Base-by-base conservation (phyloP, 306 rosid genomes). In the Cicer yamashitae region DNA sequence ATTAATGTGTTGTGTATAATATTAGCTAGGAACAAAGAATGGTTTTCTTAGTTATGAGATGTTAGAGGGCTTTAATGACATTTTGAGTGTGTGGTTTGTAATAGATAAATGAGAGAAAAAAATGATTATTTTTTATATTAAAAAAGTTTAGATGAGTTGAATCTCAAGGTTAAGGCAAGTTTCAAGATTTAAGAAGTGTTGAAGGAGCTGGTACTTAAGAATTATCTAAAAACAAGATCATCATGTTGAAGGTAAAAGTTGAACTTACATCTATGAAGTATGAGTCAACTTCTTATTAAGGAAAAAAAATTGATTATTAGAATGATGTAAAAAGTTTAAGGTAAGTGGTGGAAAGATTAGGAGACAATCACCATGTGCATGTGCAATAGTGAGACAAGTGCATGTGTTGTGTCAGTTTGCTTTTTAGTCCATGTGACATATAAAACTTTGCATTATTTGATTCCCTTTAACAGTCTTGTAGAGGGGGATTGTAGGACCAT, bases 371-470 rank as follows among this genome's bases (percentile, higher is more conserved):
- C 52, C 96, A 87, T 90, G 94, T 88, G 89, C 85, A 79, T 63
- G 86, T 87, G 88, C 76, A 83, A 81, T 73, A 71, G 84, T 87
- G 86, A 84, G 85, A 91, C 91, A 91, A 75, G 76, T 84, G 89
- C 96, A 89, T 89, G 96, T 88, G 91, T 83, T 67, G 84, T 91
- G 96, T 91, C 93, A 93, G 89, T 75, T 84, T 86, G 87, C 91
- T 88, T 89, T 50, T 86, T 69, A 73, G 79, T 75, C 89, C 93
- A 86, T 91, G 93, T 91, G 93, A 88, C 71, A 80, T 77, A 75
- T 77, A 77, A 86, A 77, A 78, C 80, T 85, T 82, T 64, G 83
- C 81, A 84, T 84, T 85, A 79, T 92, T 82, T 87, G 72, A 65
- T 74, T 60, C 78, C 83, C 75, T 87, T 82, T 87, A 87, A 87